Base-by-base conservation (phyloP, 2,329 filamentous ascomycete species). In the Xylaria sp. region DNA sequence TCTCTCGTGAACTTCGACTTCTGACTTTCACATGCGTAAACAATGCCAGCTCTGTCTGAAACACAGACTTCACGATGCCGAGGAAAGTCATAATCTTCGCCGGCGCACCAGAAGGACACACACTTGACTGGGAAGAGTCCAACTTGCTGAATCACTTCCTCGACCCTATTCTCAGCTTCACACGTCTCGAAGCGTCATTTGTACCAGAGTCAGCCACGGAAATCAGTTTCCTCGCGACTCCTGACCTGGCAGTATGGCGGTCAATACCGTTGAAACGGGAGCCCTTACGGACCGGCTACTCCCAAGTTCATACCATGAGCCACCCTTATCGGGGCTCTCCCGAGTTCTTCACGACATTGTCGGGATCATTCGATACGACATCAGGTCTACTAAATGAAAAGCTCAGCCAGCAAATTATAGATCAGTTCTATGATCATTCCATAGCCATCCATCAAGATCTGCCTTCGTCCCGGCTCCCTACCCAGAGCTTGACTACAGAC, bases 391-490 rank as follows among this genome's bases (percentile, higher is more conserved):
- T 66, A 19, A 64, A 68, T 16, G 72, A 75, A 52, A 76, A 77
- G 7, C 71, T 70, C 2, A 72, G 63, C 54, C 64, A 72, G 34
- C 70, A 76, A 16, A 63, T 78, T 0, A 73, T 87, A 2, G 81
- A 83, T 2, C 81, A 86, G 59, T 95, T 94, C 71, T 89, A 91
- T 67, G 84, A 94, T 64, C 85, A 93, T 68, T 94, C 91, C 0
- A 80, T 95, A 53, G 83, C 85, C 1, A 76, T 88, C 11, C 85
- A 95, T 70, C 81, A 90, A 63, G 82, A 85, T 11, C 73, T 88
- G 3, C 74, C 82, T 1, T 88, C 86, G 0, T 89, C 87, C 1
- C 82, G 88, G 61, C 75, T 87, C 16, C 69, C 71, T 3, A 68
- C 70, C 37, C 49, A 62, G 48, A 67, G 66, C 55, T 68, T 74